Evolutionary conservation across 176 grass and related monocot genomes (phyloP).

Genomic region (Aegilops longissima): DNA sequence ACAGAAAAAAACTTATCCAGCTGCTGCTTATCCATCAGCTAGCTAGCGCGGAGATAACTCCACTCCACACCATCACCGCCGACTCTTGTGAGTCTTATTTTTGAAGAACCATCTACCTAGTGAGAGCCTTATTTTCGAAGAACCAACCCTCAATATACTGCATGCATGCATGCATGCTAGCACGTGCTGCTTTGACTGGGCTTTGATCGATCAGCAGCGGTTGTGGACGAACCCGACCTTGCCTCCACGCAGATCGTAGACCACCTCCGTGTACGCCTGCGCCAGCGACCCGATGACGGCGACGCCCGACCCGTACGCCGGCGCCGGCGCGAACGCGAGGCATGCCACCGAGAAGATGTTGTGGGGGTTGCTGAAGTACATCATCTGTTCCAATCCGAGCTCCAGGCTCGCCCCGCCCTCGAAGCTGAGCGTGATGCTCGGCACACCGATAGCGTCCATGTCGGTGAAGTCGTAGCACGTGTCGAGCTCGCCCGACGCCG

Average conservation of each 20-base stretch:
- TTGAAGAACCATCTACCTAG: no score
- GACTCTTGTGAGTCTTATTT: no score
- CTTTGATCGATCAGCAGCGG: conserved; percentile 7
- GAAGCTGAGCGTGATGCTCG: neutral
- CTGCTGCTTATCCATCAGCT: no score
- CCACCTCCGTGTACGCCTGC: conserved; percentile 18
- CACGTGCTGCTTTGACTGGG: no score
- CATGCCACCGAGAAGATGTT: conserved; percentile 23
- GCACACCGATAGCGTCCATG: neutral
- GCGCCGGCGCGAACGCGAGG: conserved; percentile 4
- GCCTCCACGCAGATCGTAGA: conserved; percentile 25
- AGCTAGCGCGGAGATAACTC: no score
- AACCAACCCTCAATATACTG: no score
- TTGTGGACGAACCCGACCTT: conserved; percentile 14
- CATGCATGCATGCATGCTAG: no score
- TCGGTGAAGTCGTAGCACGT: conserved; percentile 41
- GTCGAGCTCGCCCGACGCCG: neutral
- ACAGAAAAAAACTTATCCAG: no score
- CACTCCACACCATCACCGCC: no score
- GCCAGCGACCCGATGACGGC: conserved; percentile 4
- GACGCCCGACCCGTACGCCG: accelerated
- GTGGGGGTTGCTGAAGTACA: neutral
- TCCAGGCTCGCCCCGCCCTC: neutral
- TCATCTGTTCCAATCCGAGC: neutral
- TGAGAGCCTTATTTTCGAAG: no score